These are phyloP conservation scores for Orbilia brochopaga DNA, from an alignment of 2,329 filamentous ascomycete species.

Conservation along the genomic window DNA sequence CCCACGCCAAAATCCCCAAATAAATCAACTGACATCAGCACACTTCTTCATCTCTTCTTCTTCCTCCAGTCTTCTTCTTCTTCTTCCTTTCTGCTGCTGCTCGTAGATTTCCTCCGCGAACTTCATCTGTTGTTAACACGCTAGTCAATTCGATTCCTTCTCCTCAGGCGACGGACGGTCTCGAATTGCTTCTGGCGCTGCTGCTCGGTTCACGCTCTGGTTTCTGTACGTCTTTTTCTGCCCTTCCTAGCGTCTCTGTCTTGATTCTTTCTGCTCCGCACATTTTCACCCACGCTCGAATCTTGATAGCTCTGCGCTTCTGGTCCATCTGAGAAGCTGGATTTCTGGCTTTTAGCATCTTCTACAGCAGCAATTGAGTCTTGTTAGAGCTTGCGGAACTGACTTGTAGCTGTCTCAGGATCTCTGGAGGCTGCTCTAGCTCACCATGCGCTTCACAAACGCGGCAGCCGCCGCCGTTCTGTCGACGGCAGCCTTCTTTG, in stretches of 20 bases:
- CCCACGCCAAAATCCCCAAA: constrained; percentile 14
- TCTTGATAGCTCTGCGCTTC: too few relatives aligned
- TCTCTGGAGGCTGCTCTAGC: constrained; percentile 52
- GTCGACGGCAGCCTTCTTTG: constrained; percentile 72
- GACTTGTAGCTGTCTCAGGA: constrained; percentile 39
- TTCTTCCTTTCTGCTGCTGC: not conserved
- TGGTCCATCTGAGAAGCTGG: too few relatives aligned
- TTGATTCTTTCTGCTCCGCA: constrained; percentile 7
- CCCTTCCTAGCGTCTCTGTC: not conserved
- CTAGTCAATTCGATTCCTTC: constrained; percentile 28
- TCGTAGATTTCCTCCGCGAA: not conserved
- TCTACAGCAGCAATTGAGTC: not conserved
- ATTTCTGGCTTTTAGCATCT: too few relatives aligned
- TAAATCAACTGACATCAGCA: constrained; percentile 30
- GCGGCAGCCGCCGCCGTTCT: constrained; percentile 73
- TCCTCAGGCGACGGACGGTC: too few relatives aligned
- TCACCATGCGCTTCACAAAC: constrained; percentile 80
- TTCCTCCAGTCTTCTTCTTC: constrained; percentile 16
- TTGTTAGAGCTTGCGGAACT: constrained; percentile 6
- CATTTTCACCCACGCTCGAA: not conserved
- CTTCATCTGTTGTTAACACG: constrained; percentile 16
- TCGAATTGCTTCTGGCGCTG: not conserved
- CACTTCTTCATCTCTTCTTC: constrained; percentile 8
- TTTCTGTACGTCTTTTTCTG: constrained; percentile 24
- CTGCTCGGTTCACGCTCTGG: constrained; percentile 25